These are phyloP conservation scores for Colletotrichum truncatum DNA, from an alignment of 2,329 filamentous ascomycete species.

Conservation along the genomic window DNA sequence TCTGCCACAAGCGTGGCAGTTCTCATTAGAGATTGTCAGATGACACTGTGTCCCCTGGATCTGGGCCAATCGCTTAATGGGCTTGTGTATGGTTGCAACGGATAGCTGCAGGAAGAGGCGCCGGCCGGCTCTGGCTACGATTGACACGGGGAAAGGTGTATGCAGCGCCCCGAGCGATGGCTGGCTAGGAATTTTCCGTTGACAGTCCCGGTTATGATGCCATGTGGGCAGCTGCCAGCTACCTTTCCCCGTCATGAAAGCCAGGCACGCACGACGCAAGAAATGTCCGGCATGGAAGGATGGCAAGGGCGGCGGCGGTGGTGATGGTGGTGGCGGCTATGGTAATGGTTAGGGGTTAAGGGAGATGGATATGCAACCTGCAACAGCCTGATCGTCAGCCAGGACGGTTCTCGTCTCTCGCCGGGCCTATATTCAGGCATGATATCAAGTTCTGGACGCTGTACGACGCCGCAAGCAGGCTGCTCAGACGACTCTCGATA, in stretches of 20 bases:
- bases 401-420: constrained; percentile 4
- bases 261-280: constrained; percentile 7
- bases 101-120: constrained; percentile 13
- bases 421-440: constrained; percentile 11
- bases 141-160: neutral
- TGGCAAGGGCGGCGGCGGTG: neutral
- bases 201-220: constrained; percentile 11
- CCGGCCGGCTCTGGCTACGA: constrained; percentile 20
- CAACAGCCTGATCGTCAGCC: constrained; percentile 22
- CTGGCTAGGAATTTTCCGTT: constrained; percentile 26
- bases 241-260: constrained; percentile 16
- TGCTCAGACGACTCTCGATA: constrained; percentile 29
- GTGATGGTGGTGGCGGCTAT: too few relatives aligned
- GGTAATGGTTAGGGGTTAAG: too few relatives aligned
- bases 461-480: constrained; percentile 15
- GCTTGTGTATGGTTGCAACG: constrained; percentile 7
- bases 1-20: neutral
- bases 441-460: constrained; percentile 22
- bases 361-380: constrained; percentile 16
- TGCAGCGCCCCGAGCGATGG: constrained; percentile 20
- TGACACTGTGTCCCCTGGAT: constrained; percentile 24
- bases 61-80: constrained; percentile 21
- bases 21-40: constrained; percentile 16
- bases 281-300: constrained; percentile 8
- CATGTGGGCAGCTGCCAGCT: constrained; percentile 20